These are phyloP conservation scores for Fusarium sp. DNA, from an alignment of 2,329 filamentous ascomycete species.

Conservation along the genomic window DNA sequence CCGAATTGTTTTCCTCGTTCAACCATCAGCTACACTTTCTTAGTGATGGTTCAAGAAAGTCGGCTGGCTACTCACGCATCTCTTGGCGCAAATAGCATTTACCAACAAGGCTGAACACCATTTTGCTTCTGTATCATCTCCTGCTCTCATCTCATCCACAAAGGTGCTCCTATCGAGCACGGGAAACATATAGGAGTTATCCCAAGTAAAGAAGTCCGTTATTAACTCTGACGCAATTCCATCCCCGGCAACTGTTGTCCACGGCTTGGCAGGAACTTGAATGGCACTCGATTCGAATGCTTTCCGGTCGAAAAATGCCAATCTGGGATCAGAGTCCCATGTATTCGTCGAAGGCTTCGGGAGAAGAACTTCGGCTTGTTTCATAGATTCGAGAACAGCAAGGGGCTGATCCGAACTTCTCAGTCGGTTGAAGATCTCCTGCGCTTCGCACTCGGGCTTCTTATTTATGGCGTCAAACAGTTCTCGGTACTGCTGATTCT, in stretches of 20 bases:
- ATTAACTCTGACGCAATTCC: background rate
- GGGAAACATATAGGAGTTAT: background rate
- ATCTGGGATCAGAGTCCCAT: background rate
- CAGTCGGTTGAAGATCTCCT: conserved; percentile 6
- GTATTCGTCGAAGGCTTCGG: background rate
- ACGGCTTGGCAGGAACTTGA: background rate
- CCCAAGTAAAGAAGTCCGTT: background rate
- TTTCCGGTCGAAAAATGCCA: background rate
- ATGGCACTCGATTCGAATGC: background rate
- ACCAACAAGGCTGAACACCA: background rate
- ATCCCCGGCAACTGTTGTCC: background rate
- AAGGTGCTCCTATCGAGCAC: background rate
- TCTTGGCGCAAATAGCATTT: background rate
- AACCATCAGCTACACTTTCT: background rate
- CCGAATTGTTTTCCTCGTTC: conserved; percentile 4
- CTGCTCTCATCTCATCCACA: background rate
- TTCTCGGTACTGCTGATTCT: conserved; percentile 22
- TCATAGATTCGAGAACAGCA: background rate
- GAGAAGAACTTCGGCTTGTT: conserved; percentile 1
- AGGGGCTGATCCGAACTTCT: conserved; percentile 1
- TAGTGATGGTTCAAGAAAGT: background rate
- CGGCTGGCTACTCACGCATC: background rate
- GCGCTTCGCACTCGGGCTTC: conserved; percentile 7
- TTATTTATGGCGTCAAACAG: conserved; percentile 8
- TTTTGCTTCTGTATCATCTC: background rate